A percentile compares a stretch with the other conserved stretches of the same genome.
Evolutionary conservation across 2,329 filamentous ascomycete genomes (phyloP).

Genomic region (Blastomyces gilchristii): DNA sequence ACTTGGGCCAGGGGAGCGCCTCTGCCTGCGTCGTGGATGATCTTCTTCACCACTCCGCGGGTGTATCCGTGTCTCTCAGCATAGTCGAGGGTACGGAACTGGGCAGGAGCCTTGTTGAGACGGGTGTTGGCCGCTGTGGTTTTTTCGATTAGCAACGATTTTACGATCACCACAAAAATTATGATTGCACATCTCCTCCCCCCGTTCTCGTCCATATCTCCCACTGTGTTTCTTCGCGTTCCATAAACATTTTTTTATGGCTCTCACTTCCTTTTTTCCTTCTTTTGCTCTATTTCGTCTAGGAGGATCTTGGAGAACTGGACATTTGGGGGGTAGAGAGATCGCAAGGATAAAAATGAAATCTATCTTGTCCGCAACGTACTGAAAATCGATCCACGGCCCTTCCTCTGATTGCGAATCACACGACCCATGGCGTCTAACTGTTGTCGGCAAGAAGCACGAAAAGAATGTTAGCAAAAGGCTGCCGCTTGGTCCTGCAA

Average conservation of each 20-base stretch:
- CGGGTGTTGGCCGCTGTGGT: slow-evolving; percentile 64
- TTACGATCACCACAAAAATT: slow-evolving; percentile 1
- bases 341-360: slow-evolving; percentile 14
- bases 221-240: neutral
- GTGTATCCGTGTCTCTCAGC: slow-evolving; percentile 96
- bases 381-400: slow-evolving; percentile 70
- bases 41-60: slow-evolving; percentile 95
- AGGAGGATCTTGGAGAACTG: neutral
- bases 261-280: slow-evolving; percentile 6
- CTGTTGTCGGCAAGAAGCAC: slow-evolving; percentile 21
- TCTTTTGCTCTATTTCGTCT: neutral
- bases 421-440: slow-evolving; percentile 53
- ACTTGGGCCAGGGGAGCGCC: slow-evolving; percentile 97
- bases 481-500: slow-evolving; percentile 19
- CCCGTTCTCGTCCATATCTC: slow-evolving; percentile 4
- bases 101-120: slow-evolving; percentile 88
- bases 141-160: slow-evolving; percentile 3
- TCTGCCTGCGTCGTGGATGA: slow-evolving; percentile 97
- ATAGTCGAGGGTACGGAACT: slow-evolving; percentile 95
- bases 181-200: slow-evolving; percentile 11
- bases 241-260: neutral
- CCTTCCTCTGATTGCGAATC: slow-evolving; percentile 68
- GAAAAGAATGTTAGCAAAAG: slow-evolving; percentile 28
- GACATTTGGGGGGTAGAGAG: neutral
- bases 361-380: slow-evolving; percentile 38